Evolutionary conservation across 2,329 filamentous ascomycete genomes (phyloP), one percentile per base, ranked within the genome.

Genomic region (Metarhizium sp.): DNA sequence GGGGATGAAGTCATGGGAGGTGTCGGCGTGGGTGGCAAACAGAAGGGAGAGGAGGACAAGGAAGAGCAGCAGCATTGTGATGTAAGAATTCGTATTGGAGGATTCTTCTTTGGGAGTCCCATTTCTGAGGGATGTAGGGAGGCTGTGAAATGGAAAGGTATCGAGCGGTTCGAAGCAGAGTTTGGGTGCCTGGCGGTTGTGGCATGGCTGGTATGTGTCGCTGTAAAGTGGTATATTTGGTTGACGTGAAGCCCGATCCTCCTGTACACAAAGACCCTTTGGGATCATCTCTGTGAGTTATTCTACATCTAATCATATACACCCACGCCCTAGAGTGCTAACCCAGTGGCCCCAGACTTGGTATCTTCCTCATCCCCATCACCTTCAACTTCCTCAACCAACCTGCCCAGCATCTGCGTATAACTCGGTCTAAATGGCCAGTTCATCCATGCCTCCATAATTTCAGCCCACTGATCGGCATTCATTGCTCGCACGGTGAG

Each of bases 381-480:
- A 6, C 3, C 40, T 1, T 63, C 61, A 3, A 34, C 36, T 5
- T 69, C 69, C 7, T 72, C 69, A n/a, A 64, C 57, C 56, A 69
- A 59, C 30, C 77, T 70, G 5, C 69, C 69, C n/a, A 82, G 67
- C 53, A 83, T 67, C 57, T 80, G 71, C 6, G 66, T 48, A 58
- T 78, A 79, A 2, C 64, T 60, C 1, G 82, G 83, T 2, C 70
- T 68, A 60, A 87, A 88, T 0, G 85, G 85, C 86, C 86, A 90
- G 52, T 77, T 71, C 67, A 81, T 74, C 76, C 82, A 89, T 0
- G 78, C 77, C 59, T 79, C 73, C 4, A 84, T 58, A 16, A 89
- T 69, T 57, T 86, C 80, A 18, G 74, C 65, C 66, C 83, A 74
- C 73, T 87, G 83, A 14, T 65, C 62, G 60, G 73, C 66, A 47